These are phyloP conservation scores for Fistulifera pelliculosa DNA, from an alignment of 108 stramenopile species.

Conservation along the genomic window DNA sequence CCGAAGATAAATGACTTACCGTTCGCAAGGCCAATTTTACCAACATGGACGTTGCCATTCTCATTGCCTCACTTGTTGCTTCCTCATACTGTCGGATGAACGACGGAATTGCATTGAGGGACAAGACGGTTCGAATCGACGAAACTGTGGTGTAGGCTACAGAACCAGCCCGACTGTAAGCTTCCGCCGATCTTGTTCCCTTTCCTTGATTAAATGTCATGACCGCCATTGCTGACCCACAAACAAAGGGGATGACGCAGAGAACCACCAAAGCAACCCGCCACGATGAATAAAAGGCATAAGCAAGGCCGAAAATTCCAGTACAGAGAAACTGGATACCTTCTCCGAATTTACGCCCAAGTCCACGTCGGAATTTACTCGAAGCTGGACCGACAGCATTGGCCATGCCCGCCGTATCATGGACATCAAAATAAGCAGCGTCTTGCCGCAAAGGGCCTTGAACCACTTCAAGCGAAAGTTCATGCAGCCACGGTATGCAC, in stretches of 20 bases:
- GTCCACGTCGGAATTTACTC: conserved; percentile 31
- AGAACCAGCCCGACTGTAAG: conserved; percentile 41
- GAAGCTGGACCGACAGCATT: conserved; percentile 10
- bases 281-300: conserved; percentile 47
- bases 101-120: conserved; percentile 33
- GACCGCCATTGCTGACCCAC: conserved; percentile 27
- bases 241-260: conserved; percentile 36
- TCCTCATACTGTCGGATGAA: conserved; percentile 34
- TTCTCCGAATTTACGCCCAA: conserved; percentile 66
- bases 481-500: conserved; percentile 26
- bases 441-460: conserved; percentile 56
- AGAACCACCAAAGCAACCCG: conserved; percentile 54
- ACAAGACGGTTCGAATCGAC: conserved; percentile 44
- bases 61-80: conserved; percentile 56
- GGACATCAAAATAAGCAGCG: conserved; percentile 48
- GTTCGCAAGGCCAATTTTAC: conserved; percentile 46
- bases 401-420: conserved; percentile 36
- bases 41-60: conserved; percentile 19
- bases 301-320: conserved; percentile 45
- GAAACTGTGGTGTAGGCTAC: conserved; percentile 46
- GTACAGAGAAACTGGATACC: conserved; percentile 62
- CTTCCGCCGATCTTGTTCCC: conserved; percentile 11
- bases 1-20: conserved; percentile 14
- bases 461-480: conserved; percentile 51
- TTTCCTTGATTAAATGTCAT: conserved; percentile 51